Base-by-base conservation (phyloP, 116 monocot genomes). In the Posidonia oceanica region DNA sequence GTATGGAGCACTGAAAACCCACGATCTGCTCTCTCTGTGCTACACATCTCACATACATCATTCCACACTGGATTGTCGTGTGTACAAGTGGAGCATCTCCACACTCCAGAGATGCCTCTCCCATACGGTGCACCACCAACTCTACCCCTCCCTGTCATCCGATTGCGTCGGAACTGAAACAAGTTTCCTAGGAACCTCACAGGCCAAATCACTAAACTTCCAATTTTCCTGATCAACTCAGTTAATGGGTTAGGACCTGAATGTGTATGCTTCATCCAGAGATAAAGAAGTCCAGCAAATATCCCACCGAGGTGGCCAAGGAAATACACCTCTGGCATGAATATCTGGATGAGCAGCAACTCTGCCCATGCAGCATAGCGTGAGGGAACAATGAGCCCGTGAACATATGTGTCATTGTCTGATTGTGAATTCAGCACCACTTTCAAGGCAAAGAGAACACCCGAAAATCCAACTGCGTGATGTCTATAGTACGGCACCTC, bases 261-360 rank as follows among this genome's bases (percentile, higher is more conserved):
- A 4, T 59, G 75, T 1, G 82, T 69, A 3, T 71, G 23, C 44
- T 82, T 79, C 37, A 89, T 64, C 55, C 67, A 78, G 14, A 98
- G 87, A 73, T 92, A 97, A 11, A 85, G 54, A 23, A 98, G 65
- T 21, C 98, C 98, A 20, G 98, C 93, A 40, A 98, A 80, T 75
- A 98, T 86, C 8, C 98, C 98, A 44, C 98, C 87, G 12, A 98
- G 80, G 72, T 98, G 98, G 29, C 98, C 98, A 2, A 98, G 74
- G 44, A 98, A 92, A 52, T 93, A 98, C 8, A 80, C 80, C 8
- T 77, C 78, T 1, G 98, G 98, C 39, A 98, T 79, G 61, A 98
- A 87, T 36, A 93, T 23, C 68, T 98, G 89, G 51, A 93, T 87
- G 44, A 98, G 87, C 6, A 98, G 48, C 68, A 98, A 68, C 56